Conservation (phyloP, 805 yeast genomes). For the Suhomyces sp. region DNA sequence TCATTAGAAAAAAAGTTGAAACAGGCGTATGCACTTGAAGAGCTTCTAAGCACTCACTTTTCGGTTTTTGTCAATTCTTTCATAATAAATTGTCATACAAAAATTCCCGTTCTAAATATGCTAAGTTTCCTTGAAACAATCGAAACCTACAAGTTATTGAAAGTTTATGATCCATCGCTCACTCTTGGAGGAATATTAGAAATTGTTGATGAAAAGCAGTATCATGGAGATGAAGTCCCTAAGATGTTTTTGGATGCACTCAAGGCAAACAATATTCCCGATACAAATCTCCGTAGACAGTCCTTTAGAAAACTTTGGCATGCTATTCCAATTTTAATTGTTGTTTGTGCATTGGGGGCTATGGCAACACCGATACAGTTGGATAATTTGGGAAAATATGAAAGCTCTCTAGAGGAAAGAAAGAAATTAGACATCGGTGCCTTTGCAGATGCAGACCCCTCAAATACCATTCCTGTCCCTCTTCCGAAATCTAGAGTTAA, state of each 20-base stretch:
- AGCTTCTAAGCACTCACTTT: conserved; percentile 16
- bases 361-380: conserved; percentile 31
- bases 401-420: conserved; percentile 29
- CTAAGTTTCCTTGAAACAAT: conserved; percentile 29
- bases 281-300: conserved; percentile 16
- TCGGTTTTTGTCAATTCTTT: conserved; percentile 25
- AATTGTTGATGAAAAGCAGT: conserved; percentile 7
- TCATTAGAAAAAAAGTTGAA: conserved; percentile 15
- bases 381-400: conserved; percentile 31
- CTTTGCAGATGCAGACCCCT: conserved; percentile 10
- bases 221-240: conserved; percentile 8
- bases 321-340: conserved; percentile 25
- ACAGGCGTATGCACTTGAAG: conserved; percentile 16
- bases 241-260: conserved; percentile 16
- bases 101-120: conserved; percentile 32
- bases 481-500: conserved; percentile 19
- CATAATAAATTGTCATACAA: conserved; percentile 32
- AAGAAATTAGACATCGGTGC: conserved; percentile 20
- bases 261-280: conserved; percentile 14
- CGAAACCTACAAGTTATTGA: conserved; percentile 24
- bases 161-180: conserved; percentile 16
- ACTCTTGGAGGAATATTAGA: conserved; percentile 19
- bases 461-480: conserved; percentile 4
- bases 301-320: conserved; percentile 22
- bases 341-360: conserved; percentile 34